Base-by-base conservation (phyloP, 805 yeast species). In the Kregervanrija delftensis region DNA sequence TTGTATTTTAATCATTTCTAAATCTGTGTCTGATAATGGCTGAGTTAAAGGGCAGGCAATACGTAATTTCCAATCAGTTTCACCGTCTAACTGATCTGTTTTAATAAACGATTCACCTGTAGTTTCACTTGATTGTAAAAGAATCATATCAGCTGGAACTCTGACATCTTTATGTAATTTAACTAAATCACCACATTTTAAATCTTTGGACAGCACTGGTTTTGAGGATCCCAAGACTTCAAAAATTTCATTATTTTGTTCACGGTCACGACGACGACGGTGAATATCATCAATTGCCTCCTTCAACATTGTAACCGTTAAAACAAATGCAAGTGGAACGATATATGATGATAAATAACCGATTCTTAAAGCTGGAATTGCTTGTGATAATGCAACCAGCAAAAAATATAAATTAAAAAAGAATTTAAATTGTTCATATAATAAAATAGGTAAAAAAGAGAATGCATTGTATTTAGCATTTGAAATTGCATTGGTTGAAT, bases 41-140 rank as follows among this genome's bases (percentile, higher is more conserved):
- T 91, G 98, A 1, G 96, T 86, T 30, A 80, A 57, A 11, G 81
- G 73, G 40, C 82, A 74, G 0, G 96, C 93, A 34, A 86, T 67
- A 55, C 99, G 72, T 44, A 93, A 70, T 62, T 93, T 93, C 99
- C 99, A 93, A 66, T 93, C 99, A 5, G 99, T 93, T 64, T 93
- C 99, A 59, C 99, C 99, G 64, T 93, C 99, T 41, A 93, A 71
- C 66, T 93, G 99, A 68, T 93, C 99, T 0, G 99, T 93, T 56
- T 95, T 86, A 51, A 93, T 86, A 57, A 95, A 93, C 2, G 90
- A 76, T 59, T 93, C 99, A 8, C 96, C 97, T 3, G 76, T 72
- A 3, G 69, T 64, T 59, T 87, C 96, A 45, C 88, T 81, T 1
- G 96, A 82, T 59, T 87, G 95, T 37, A 93, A 66, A 28, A 93